phyloP scores from a whole-genome alignment of 2,329 filamentous ascomycete species.

The Daldinia eschscholtzii region DNA sequence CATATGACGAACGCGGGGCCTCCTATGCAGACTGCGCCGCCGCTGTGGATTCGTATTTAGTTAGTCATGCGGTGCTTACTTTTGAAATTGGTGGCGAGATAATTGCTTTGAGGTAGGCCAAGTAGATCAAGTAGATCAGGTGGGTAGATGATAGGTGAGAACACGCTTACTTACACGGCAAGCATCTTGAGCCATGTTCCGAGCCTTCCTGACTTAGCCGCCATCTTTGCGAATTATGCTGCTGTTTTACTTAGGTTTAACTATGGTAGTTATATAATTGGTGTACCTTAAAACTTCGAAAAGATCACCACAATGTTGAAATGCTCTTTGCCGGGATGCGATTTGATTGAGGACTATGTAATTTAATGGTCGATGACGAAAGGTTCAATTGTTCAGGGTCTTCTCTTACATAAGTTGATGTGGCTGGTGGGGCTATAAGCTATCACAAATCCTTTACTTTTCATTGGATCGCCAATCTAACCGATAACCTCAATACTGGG shows the following conservation, averaged over 20 bases:
- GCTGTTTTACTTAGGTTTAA: slow-evolving; percentile 5
- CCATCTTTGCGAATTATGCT: slow-evolving; percentile 48
- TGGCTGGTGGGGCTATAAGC: slow-evolving; percentile 20
- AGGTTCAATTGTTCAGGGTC: slow-evolving; percentile 34
- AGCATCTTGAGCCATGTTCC: slow-evolving; percentile 77
- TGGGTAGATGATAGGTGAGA: slow-evolving; percentile 29
- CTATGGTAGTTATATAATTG: slow-evolving; percentile 23
- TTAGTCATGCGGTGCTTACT: slow-evolving; percentile 23
- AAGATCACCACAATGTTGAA: background rate
- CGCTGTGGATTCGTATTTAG: slow-evolving; percentile 63
- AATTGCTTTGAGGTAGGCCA: slow-evolving; percentile 13
- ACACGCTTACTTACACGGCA: slow-evolving; percentile 67
- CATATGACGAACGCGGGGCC: slow-evolving; percentile 87
- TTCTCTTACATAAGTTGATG: slow-evolving; percentile 32
- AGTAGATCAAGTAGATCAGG: slow-evolving; percentile 14
- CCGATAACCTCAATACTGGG: background rate
- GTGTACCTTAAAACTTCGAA: slow-evolving; percentile 9
- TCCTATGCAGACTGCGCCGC: slow-evolving; percentile 78
- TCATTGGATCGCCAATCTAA: slow-evolving; percentile 22
- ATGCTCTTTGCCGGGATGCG: slow-evolving; percentile 1
- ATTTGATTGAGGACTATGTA: background rate
- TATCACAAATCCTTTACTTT: slow-evolving; percentile 26
- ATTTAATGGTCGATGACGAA: slow-evolving; percentile 46
- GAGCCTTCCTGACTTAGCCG: slow-evolving; percentile 67
- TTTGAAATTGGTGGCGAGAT: slow-evolving; percentile 14